Percentiles rank a stretch among this genome's conserved stretches.
Conservation (phyloP, 805 yeast genomes). For the Torulaspora microellipsoides region DNA sequence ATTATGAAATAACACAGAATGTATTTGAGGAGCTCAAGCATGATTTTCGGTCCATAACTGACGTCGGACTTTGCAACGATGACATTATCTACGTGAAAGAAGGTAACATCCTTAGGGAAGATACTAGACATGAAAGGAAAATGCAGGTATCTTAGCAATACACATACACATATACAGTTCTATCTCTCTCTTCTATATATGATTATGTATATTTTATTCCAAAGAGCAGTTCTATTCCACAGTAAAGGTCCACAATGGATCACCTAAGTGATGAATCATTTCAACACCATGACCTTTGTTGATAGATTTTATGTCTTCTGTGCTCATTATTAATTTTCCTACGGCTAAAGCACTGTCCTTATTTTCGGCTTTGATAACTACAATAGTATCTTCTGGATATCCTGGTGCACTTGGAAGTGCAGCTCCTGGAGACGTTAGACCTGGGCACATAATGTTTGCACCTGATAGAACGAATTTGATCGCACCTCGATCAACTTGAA, state of each 20-base stretch:
- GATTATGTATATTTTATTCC: neutral
- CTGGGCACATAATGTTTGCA: conserved; percentile 96
- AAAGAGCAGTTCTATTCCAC: conserved; percentile 36
- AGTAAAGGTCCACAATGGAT: conserved; percentile 73
- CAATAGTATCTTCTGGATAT: conserved; percentile 55
- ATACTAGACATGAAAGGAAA: too few species aligned
- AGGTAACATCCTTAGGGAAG: too few species aligned
- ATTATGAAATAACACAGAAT: conserved; percentile 3
- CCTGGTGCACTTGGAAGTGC: conserved; percentile 68
- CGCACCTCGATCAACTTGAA: conserved; percentile 93
- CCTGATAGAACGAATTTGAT: conserved; percentile 93
- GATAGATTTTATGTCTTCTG: conserved; percentile 75
- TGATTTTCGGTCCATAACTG: conserved; percentile 22
- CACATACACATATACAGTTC: too few species aligned
- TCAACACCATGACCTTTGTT: conserved; percentile 92
- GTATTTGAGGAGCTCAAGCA: conserved; percentile 11
- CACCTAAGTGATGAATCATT: conserved; percentile 77
- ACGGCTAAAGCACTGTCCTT: conserved; percentile 87
- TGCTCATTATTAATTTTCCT: conserved; percentile 83
- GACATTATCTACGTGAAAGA: conserved; percentile 11
- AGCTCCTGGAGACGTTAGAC: conserved; percentile 84
- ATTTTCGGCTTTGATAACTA: conserved; percentile 85
- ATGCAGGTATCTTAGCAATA: too few species aligned
- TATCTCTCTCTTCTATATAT: neutral
- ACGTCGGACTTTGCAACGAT: conserved; percentile 12